Base-by-base conservation (phyloP, 2,329 filamentous ascomycete genomes). In the Shiraia bambusicola region DNA sequence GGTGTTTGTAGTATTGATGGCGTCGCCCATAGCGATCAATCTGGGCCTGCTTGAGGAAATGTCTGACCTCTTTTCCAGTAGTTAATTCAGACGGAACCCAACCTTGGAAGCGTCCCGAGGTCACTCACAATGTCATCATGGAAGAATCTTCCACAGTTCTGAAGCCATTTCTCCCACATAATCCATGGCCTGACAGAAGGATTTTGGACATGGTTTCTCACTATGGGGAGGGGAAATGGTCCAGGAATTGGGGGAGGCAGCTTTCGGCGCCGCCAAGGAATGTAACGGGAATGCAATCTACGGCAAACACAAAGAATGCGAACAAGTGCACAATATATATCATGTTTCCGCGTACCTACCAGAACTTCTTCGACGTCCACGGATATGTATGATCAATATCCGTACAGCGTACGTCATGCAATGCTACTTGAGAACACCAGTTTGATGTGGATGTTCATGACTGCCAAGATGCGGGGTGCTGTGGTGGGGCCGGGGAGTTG, bases 1-100 rank as follows among this genome's bases (percentile, higher is more conserved):
- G 5, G 34, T 36, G 6, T n/a, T 28, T 9, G 34, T 36, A 8
- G 24, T 12, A 14, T 36, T 22, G 14, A 36, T 28, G 9, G 24
- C 24, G 13, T 36, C 34, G n/a, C 34, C 34, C 34, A 36, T 36
- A 5, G 24, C 34, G 11, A 36, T 22, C 3, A 36, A 46, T 45
- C 8, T 55, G 16, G 58, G 61, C 11, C 61, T 46, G 8, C 55
- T 59, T 3, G 63, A 59, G 40, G 63, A 68, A 34, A 65, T 64
- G 8, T 47, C 50, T 5, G 63, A 58, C 8, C 63, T 52, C 41
- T 66, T 67, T 37, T 68, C 61, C 17, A 66, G 46, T 22, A 66
- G 37, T n/a, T n/a, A n/a, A n/a, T 17, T 66, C 64, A 12, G 47
- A 57, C 4, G 61, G 55, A 3, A 49, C 42, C 54, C 56, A 63